Base-by-base conservation (phyloP, 441 rosid species). In the Croton laevigatus region DNA sequence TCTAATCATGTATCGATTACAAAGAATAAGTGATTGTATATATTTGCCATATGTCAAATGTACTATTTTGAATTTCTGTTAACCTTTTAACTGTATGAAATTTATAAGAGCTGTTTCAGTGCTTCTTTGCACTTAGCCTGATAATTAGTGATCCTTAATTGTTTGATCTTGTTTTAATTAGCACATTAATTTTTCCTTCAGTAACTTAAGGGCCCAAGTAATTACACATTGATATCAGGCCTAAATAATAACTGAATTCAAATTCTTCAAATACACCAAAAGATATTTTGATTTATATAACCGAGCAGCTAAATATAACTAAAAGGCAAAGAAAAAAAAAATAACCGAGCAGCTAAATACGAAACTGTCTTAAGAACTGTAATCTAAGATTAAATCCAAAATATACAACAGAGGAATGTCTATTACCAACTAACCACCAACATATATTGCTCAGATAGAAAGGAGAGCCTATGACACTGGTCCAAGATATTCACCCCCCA, bases 401-500 rank as follows among this genome's bases (percentile, higher is more conserved):
- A 27, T 27, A 27, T 27, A 27, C 32, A 27, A 65, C 22, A 27
- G 32, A 27, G 32, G 32, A 27, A 27, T 27, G 32, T 27, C 1
- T 1, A 27, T 27, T 27, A 27, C 32, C 32, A 8, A 38, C 1
- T 10, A 16, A 53, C 42, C 66, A 37, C 34, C 10, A 22, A 34
- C 10, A 22, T 65, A 22, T 23, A 17, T 52, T 34, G 62, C 5
- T 1, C 22, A 53, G 20, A 27, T 42, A 17, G 38, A 10, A 5
- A 34, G 4, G 6, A 44, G 49, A 51, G 45, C 13, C 73, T 75
- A 68, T 0, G 79, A 78, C 40, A 91, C 57, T 0, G 57, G 57
- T 53, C 57, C 57, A 53, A 94, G 88, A 76, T 78, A 85, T 79
- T 91, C 95, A 13, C 96, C 91, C 71, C 86, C 94, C 81, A 90